Evolutionary conservation across 768 basidiomycete species (phyloP), one percentile per base, ranked within the genome.

Genomic region (Cyclocybe aegerita): DNA sequence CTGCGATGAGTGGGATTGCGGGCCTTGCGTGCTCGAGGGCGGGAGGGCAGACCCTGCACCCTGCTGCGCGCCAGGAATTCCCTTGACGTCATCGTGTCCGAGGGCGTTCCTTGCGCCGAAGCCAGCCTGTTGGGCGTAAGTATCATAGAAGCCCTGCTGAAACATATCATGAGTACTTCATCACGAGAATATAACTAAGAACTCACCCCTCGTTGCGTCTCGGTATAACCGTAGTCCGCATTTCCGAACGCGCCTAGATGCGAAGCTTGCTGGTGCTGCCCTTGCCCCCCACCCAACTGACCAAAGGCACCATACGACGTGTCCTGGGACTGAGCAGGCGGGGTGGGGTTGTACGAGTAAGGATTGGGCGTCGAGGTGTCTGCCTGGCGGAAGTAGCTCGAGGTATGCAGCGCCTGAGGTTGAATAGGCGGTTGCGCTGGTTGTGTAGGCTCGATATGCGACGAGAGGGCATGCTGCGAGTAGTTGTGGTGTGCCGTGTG

Each of bases 321-420:
- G 43, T 83, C 78, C 50, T 89, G 88, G 12, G 72, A 70, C 59
- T 85, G 85, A 23, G 80, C 82, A 49, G 89, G 88, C 15, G 89
- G 90, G 2, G 90, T 91, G 7, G 86, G 81, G 0, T 85, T 76
- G 60, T 91, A 86, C 77, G 88, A 89, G 66, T 89, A 90, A 4
- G 85, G 85, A 23, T 65, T 68, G 15, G 70, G 48, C 8, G 69
- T 57, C 16, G 69, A 59, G 2, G 77, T 65, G 7, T 89, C 85
- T 9, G 76, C 75, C 60, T 87, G 86, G 46, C 88, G 78, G 75
- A 87, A 89, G 62, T 88, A 90, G 48, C 63, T 79, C 5, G 81
- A 76, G 51, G 61, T 70, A 43, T 74, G 77, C 12, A 61, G 62
- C 41, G 71, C 70, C 48, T 79, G 81, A 52, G 72, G 76, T 48